Conservation (phyloP, 116 monocot species). For the Posidonia oceanica region DNA sequence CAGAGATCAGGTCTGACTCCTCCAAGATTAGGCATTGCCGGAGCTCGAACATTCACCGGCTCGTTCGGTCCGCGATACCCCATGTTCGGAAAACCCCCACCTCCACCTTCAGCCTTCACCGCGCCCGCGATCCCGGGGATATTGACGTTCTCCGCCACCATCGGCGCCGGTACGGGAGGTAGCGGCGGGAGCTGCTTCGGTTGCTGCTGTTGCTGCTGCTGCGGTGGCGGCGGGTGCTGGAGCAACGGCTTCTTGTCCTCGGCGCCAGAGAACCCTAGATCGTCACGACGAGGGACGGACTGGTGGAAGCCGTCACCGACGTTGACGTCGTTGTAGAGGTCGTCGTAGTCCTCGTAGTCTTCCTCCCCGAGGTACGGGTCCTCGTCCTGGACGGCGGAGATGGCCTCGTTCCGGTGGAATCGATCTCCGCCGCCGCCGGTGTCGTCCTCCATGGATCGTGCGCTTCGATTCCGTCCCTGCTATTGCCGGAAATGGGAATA, state of each 20-base stretch:
- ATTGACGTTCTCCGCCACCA: conserved; percentile 1
- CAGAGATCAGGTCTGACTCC: neutral
- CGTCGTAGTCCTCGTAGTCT: conserved; percentile 67
- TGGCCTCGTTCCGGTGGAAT: conserved; percentile 6
- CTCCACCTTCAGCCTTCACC: neutral
- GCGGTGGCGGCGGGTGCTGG: neutral
- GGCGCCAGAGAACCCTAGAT: neutral
- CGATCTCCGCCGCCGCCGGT: neutral
- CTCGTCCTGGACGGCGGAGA: conserved; percentile 57
- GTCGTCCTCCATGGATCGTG: neutral
- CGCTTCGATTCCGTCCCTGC: too few species aligned
- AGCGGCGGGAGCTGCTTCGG: neutral
- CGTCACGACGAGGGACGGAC: conserved; percentile 5
- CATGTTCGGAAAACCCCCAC: neutral
- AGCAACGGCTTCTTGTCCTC: neutral
- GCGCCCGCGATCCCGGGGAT: neutral
- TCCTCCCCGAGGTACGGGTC: conserved; percentile 81
- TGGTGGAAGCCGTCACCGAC: conserved; percentile 73
- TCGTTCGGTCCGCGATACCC: too few species aligned
- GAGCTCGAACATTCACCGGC: conserved; percentile 4
- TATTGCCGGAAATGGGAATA: neutral
- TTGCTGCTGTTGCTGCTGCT: neutral
- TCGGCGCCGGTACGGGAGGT: neutral
- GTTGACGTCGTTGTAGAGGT: conserved; percentile 90
- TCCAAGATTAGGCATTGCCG: conserved; percentile 6